Base-by-base conservation (phyloP, 2,329 filamentous ascomycete species). In the Mollisia scopiformis region DNA sequence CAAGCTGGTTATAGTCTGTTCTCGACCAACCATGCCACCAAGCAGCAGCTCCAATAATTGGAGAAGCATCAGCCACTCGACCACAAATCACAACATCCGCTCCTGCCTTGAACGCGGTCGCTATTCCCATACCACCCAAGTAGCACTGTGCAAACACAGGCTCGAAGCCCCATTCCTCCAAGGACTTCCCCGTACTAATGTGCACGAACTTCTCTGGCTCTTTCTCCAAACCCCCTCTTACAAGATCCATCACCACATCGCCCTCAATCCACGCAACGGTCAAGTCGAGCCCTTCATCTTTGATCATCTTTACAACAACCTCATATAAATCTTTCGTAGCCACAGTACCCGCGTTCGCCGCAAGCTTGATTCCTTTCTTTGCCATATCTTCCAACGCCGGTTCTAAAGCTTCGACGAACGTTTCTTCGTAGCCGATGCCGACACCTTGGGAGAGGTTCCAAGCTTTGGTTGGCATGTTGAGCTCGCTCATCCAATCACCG, bases 271-370 rank as follows among this genome's bases (percentile, higher is more conserved):
- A 82, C 0, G 78, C 79, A 19, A 82, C 74, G 51, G 75, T 76
- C 19, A 82, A 61, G 23, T 72, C 50, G 10, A 60, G 46, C 1
- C 60, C 60, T 19, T 33, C 30, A 6, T 62, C 57, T n/a, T 57
- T 58, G 6, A 63, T 54, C 31, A 53, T 60, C 55, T 61, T 33
- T 1, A 79, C 77, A 16, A 85, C 67, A 1, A 76, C 78, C 58
- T 76, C 75, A 30, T 49, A 49, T 37, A 61, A 31, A 37, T 53
- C 52, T 59, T 76, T 75, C 0, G 82, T 81, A 63, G 84, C 81
- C 16, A 79, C 75, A 3, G 79, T 80, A 2, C 83, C 83, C 4
- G 82, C 82, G 68, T 85, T 84, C 47, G 83, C 75, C 37, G 82
- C 75, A 14, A 84, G 75, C 62, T 80, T 81, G 70, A 84, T 83